Evolutionary conservation across 2,329 filamentous ascomycete genomes (phyloP).

Genomic region (Thelonectria discophora): DNA sequence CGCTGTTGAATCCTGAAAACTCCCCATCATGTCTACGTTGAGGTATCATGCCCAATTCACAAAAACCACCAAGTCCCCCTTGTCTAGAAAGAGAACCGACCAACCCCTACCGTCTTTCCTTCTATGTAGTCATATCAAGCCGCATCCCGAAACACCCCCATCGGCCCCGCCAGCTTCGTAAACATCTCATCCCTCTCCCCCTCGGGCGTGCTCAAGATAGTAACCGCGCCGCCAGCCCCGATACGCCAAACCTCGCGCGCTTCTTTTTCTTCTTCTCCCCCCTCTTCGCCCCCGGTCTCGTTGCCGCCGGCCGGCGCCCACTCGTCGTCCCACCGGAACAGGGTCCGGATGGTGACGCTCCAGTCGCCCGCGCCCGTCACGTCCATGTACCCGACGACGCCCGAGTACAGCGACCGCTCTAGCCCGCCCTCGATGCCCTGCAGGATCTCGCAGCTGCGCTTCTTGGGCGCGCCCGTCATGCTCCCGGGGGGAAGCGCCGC

Average conservation of each 20-base stretch:
- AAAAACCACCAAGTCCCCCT: constrained; percentile 10
- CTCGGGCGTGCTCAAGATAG: constrained; percentile 79
- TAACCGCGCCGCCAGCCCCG: constrained; percentile 91
- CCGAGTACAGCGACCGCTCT: constrained; percentile 83
- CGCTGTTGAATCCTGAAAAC: constrained; percentile 42
- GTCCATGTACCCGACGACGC: constrained; percentile 90
- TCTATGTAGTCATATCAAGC: constrained; percentile 33
- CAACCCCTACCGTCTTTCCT: constrained; percentile 17
- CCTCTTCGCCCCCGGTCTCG: constrained; percentile 28
- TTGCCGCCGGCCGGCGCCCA: constrained; percentile 30
- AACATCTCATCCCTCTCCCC: constrained; percentile 94
- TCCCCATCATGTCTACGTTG: constrained; percentile 48
- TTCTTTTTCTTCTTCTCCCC: not conserved
- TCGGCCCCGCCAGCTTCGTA: constrained; percentile 71
- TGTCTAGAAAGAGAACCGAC: not conserved
- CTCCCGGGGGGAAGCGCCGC: constrained; percentile 86
- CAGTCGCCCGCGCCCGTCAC: constrained; percentile 87
- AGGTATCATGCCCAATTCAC: constrained; percentile 42
- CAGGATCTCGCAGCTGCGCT: constrained; percentile 87
- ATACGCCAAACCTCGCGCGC: constrained; percentile 76
- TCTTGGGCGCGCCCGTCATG: constrained; percentile 97
- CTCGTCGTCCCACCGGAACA: constrained; percentile 77
- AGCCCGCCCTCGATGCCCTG: constrained; percentile 68
- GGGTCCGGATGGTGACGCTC: constrained; percentile 87
- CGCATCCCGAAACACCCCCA: constrained; percentile 58